Conservation (phyloP, 352 stramenopile species). For the Pythium utonaiense region DNA sequence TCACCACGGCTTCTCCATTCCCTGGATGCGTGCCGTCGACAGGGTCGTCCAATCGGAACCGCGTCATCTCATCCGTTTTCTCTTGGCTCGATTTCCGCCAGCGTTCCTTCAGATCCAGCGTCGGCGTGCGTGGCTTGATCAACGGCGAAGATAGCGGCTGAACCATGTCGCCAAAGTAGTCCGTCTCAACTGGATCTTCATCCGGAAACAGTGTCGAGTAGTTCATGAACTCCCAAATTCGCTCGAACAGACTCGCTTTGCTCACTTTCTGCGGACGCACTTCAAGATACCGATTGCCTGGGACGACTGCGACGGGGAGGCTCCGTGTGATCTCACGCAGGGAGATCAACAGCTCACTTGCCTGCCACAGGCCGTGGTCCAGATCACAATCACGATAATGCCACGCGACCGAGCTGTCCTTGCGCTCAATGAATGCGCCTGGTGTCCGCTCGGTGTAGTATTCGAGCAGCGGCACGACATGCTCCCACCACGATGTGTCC, state of each 20-base stretch:
- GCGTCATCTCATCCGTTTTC: slow-evolving; percentile 11
- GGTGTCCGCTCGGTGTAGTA: slow-evolving; percentile 85
- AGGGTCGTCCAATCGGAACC: slow-evolving; percentile 16
- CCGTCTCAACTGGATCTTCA: slow-evolving; percentile 55
- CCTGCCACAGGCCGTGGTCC: slow-evolving; percentile 87
- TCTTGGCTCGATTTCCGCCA: slow-evolving; percentile 23
- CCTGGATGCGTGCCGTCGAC: not conserved
- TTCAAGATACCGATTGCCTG: slow-evolving; percentile 72
- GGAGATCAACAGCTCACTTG: slow-evolving; percentile 83
- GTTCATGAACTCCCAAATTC: slow-evolving; percentile 86
- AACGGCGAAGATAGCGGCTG: slow-evolving; percentile 43
- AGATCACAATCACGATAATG: slow-evolving; percentile 89
- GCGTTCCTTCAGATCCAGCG: slow-evolving; percentile 14
- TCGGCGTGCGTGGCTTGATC: slow-evolving; percentile 29
- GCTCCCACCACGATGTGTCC: slow-evolving; percentile 77
- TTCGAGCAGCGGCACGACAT: slow-evolving; percentile 71
- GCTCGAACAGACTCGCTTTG: slow-evolving; percentile 76
- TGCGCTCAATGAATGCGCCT: slow-evolving; percentile 79
- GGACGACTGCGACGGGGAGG: slow-evolving; percentile 68
- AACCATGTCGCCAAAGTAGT: slow-evolving; percentile 69
- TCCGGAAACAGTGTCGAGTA: slow-evolving; percentile 59
- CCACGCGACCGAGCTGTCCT: slow-evolving; percentile 86
- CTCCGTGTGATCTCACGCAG: slow-evolving; percentile 72
- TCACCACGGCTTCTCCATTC: not conserved
- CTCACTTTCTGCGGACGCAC: slow-evolving; percentile 78